phyloP scores from a whole-genome alignment of 176 grass and related monocot genomes.

The Zizania latifolia region DNA sequence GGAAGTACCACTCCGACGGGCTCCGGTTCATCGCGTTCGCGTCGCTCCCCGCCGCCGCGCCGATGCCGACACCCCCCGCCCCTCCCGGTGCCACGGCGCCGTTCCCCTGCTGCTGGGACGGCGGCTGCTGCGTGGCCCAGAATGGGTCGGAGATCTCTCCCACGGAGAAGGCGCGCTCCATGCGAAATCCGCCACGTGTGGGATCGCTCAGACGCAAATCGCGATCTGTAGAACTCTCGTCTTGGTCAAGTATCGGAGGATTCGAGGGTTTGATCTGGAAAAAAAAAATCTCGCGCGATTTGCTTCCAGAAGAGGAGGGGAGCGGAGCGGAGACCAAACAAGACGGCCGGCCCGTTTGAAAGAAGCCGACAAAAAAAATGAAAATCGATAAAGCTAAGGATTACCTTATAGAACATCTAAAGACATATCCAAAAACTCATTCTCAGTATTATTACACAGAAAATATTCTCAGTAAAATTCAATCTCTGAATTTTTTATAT shows the following conservation, averaged over 20 bases:
- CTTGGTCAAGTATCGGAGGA: not conserved
- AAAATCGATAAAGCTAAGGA: too few species aligned
- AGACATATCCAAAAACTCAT: too few species aligned
- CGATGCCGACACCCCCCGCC: not conserved
- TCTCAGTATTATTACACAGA: too few species aligned
- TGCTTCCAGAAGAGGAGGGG: not conserved
- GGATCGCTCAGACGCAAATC: not conserved
- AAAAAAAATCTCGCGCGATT: not conserved
- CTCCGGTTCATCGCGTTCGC: conserved; percentile 54
- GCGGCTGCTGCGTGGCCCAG: conserved; percentile 38
- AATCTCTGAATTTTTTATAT: too few species aligned
- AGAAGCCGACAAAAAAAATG: too few species aligned
- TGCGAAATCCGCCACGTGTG: not conserved
- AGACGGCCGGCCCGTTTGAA: too few species aligned
- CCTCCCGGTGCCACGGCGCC: not conserved
- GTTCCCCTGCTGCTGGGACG: not conserved
- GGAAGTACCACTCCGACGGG: conserved; percentile 87
- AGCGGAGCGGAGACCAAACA: too few species aligned
- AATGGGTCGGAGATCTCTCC: conserved; percentile 69
- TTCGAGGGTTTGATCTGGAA: conserved; percentile 27
- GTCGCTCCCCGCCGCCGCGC: not conserved
- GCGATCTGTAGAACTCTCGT: not conserved
- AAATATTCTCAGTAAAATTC: too few species aligned
- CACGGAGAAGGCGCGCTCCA: conserved; percentile 88
- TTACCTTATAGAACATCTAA: too few species aligned